These are phyloP conservation scores for Byssothecium circinans DNA, from an alignment of 2,329 filamentous ascomycete genomes.

Conservation along the genomic window DNA sequence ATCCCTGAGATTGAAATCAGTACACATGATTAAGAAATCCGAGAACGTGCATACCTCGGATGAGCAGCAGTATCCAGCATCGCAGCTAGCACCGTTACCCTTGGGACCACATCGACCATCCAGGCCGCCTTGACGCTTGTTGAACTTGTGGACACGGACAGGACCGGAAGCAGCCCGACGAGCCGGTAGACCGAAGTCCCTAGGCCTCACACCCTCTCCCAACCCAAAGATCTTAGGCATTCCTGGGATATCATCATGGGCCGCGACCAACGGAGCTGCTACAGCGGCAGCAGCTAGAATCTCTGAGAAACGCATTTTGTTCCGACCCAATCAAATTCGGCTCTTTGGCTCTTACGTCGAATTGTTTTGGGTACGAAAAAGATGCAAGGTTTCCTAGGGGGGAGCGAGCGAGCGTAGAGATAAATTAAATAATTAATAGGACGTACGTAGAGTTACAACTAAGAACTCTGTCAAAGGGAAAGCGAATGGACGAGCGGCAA, in stretches of 20 bases:
- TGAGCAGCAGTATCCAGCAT: constrained; percentile 39
- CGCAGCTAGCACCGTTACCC: constrained; percentile 29
- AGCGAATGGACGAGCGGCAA: constrained; percentile 9
- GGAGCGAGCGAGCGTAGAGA: constrained; percentile 15
- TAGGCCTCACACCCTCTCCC: constrained; percentile 27
- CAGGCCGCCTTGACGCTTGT: constrained; percentile 34
- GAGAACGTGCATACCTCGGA: constrained; percentile 22
- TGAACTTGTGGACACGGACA: constrained; percentile 21
- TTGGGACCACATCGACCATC: constrained; percentile 34
- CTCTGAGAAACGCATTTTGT: constrained; percentile 35
- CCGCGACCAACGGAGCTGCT: constrained; percentile 34
- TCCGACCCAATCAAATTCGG: background rate
- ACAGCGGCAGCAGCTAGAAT: constrained; percentile 27
- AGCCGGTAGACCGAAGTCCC: constrained; percentile 23
- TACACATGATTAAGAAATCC: constrained; percentile 3
- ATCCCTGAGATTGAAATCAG: constrained; percentile 33
- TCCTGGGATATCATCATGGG: constrained; percentile 32
- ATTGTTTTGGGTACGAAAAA: too few relatives aligned
- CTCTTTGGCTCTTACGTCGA: too few relatives aligned
- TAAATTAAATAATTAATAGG: background rate
- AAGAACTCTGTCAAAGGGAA: background rate
- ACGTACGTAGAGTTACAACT: background rate
- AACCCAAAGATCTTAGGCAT: constrained; percentile 39
- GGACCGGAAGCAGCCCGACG: constrained; percentile 19
- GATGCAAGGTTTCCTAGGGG: background rate